phyloP scores from a whole-genome alignment of 1,284 basidiomycete genomes.

The Rhodotorula sp. region DNA sequence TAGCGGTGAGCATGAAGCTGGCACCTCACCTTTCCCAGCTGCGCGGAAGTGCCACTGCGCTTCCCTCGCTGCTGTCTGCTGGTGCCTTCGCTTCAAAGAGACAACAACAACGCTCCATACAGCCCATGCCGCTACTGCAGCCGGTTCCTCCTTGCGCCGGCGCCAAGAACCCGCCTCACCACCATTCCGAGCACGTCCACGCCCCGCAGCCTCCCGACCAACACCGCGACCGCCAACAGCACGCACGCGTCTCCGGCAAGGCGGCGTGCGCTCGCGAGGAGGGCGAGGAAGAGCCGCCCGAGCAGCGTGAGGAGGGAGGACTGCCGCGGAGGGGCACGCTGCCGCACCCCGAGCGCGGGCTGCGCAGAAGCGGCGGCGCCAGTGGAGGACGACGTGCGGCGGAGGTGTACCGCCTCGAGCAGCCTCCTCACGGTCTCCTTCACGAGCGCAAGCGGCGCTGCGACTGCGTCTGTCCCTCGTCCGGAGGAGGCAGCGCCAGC shows the following conservation, averaged over 20 bases:
- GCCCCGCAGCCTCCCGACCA: conserved; percentile 17
- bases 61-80: too few species aligned
- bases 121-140: background rate
- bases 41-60: too few species aligned
- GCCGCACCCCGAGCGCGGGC: background rate
- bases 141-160: background rate
- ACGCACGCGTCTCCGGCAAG: conserved; percentile 7
- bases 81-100: background rate
- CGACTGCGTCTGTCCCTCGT: background rate
- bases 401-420: background rate
- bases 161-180: conserved; percentile 2
- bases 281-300: background rate
- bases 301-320: background rate
- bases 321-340: background rate
- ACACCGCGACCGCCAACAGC: background rate
- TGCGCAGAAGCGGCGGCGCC: too few species aligned
- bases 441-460: background rate
- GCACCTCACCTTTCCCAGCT: too few species aligned
- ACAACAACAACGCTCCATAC: background rate
- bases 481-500: background rate
- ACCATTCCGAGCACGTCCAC: conserved; percentile 8
- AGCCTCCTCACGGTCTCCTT: background rate
- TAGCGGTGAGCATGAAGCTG: too few species aligned
- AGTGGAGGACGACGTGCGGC: background rate
- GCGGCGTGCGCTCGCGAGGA: background rate